These are phyloP conservation scores for Digitaria exilis DNA, from an alignment of 202 grass and related monocot species.

Conservation along the genomic window DNA sequence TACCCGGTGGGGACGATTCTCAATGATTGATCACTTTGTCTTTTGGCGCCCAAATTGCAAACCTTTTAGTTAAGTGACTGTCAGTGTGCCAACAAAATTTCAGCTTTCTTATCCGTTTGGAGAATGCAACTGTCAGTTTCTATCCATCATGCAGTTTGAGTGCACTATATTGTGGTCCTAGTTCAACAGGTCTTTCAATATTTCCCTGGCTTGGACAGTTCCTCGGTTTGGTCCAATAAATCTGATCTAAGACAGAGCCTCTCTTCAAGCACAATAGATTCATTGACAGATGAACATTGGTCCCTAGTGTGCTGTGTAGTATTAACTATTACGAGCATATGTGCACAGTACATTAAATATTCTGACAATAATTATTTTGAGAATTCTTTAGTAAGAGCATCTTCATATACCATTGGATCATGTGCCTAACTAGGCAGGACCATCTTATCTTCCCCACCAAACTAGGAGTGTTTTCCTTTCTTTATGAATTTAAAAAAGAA, in stretches of 20 bases:
- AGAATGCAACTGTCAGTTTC: conserved; percentile 22
- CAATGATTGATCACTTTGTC: conserved; percentile 43
- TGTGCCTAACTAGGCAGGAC: conserved; percentile 22
- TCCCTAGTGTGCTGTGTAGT: conserved; percentile 27
- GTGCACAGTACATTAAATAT: conserved; percentile 36
- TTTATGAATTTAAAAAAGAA: conserved; percentile 19
- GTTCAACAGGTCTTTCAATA: conserved; percentile 37
- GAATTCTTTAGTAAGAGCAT: conserved; percentile 29
- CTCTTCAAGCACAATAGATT: conserved; percentile 9
- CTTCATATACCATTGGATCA: conserved; percentile 27
- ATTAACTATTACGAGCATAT: conserved; percentile 19
- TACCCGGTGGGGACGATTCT: conserved; percentile 36
- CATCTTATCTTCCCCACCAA: neutral
- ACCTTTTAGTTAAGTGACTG: conserved; percentile 34
- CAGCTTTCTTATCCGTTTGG: conserved; percentile 24
- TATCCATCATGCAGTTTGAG: conserved; percentile 1
- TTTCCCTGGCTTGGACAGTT: conserved; percentile 25
- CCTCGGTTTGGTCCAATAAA: conserved; percentile 22
- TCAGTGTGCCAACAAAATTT: conserved; percentile 16
- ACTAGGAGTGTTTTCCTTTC: conserved; percentile 21
- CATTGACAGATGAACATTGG: conserved; percentile 33
- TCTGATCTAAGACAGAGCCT: neutral
- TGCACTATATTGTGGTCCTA: conserved; percentile 43
- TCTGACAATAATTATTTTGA: neutral
- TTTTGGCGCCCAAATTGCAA: conserved; percentile 24